Evolutionary conservation across 2,329 filamentous ascomycete genomes (phyloP).

Genomic region (Botrytis elliptica): DNA sequence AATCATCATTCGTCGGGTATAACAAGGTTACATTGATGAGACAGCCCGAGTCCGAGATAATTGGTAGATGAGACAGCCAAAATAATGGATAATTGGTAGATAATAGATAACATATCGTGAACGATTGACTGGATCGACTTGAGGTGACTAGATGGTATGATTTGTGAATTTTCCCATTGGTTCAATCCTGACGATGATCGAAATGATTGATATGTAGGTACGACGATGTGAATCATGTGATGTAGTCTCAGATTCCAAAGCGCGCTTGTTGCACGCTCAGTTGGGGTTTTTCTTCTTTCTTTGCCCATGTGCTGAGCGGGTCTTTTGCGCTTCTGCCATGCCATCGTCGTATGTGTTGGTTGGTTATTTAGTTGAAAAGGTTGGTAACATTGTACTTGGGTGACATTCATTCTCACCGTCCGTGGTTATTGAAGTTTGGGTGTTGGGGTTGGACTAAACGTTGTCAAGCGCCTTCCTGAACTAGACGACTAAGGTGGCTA

Average conservation of each 20-base stretch:
- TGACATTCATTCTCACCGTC: neutral
- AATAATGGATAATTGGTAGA: neutral
- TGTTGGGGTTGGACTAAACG: neutral
- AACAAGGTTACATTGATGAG: slow-evolving; percentile 13
- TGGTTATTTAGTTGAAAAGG: neutral
- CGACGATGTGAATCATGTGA: neutral
- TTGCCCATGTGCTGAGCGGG: neutral
- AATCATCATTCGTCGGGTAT: slow-evolving; percentile 36
- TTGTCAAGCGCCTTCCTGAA: slow-evolving; percentile 8
- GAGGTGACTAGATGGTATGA: neutral
- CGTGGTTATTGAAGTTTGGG: neutral
- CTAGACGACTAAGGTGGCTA: neutral
- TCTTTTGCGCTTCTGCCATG: slow-evolving; percentile 26
- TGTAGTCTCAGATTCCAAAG: neutral
- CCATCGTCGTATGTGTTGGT: slow-evolving; percentile 8
- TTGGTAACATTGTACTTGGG: slow-evolving; percentile 5
- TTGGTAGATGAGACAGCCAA: neutral
- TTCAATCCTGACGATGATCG: neutral
- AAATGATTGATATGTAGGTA: neutral
- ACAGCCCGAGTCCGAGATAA: neutral
- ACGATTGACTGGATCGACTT: neutral
- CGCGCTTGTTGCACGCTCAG: slow-evolving; percentile 33
- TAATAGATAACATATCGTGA: neutral
- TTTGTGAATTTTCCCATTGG: slow-evolving; percentile 8
- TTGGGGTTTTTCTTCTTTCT: neutral